phyloP scores from a whole-genome alignment of 139 green algal species.

The Chlamydomonas urium region DNA sequence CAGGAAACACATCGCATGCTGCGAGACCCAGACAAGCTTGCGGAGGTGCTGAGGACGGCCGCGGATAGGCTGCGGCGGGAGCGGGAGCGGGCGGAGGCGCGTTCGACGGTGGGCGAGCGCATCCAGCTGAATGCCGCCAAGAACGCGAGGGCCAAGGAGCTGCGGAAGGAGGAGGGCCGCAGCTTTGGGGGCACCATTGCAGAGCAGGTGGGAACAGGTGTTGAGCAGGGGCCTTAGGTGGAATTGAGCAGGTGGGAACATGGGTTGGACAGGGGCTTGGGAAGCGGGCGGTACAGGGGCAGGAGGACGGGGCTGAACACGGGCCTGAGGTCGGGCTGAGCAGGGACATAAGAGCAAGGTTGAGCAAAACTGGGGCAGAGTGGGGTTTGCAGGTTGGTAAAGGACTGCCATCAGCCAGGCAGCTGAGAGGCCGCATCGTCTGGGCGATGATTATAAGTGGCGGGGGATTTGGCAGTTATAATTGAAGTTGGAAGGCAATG shows the following conservation, averaged over 20 bases:
- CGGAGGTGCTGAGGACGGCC: conserved; percentile 39
- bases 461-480: no score
- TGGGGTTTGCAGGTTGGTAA: no score
- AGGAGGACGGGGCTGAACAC: neutral
- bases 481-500: no score
- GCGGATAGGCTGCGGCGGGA: conserved; percentile 29
- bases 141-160: conserved; percentile 32
- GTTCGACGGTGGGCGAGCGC: conserved; percentile 44
- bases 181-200: conserved; percentile 17
- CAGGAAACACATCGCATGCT: neutral
- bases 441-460: no score
- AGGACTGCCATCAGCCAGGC: no score
- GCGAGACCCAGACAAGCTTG: conserved; percentile 37
- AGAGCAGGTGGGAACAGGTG: conserved; percentile 17
- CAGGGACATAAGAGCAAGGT: neutral
- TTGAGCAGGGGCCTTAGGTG: no score
- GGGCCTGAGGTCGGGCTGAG: neutral
- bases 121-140: conserved; percentile 48
- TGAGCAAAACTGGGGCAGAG: neutral
- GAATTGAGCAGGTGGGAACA: neutral
- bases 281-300: neutral
- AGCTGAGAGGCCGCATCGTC: no score
- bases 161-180: conserved; percentile 37
- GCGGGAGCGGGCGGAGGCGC: conserved; percentile 45
- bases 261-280: neutral